Base-by-base conservation (phyloP, 805 yeast genomes). In the Monosporozyma aerobia region DNA sequence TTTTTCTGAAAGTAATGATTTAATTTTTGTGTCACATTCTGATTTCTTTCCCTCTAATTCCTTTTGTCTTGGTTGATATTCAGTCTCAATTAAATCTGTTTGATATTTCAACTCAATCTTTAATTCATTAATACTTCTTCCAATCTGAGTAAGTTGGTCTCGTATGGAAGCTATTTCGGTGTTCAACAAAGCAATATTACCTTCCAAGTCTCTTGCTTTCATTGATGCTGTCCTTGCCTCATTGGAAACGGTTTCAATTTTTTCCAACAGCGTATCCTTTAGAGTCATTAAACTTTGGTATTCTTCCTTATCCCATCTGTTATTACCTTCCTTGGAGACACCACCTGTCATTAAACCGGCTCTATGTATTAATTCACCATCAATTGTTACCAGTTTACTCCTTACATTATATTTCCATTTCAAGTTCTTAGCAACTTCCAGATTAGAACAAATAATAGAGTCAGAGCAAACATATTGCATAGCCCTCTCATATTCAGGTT, bases 341-440 rank as follows among this genome's bases (percentile, higher is more conserved):
- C 97, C 97, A 65, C 97, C 97, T 8, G 97, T 85, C 95, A 94
- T 88, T 39, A 90, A 74, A 6, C 96, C 96, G 4, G 92, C 83
- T 61, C 81, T 82, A 63, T 88, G 89, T 47, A 94, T 86, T 32
- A 90, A 73, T 0, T 92, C 80, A 1, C 99, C 99, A 49, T 88
- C 89, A 13, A 88, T 61, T 0, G 96, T 80, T 2, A 90, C 95
- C 48, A 86, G 70, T 65, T 87, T 89, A 43, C 80, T 81, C 48
- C 77, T 76, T 30, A 80, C 69, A 7, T 75, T 72, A 39, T 71
- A 69, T 19, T 75, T 74, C 92, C 96, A 88, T 63, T 87, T 82
- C 53, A 92, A 69, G 1, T 74, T 71, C 62, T 83, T 79, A 1
- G 98, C 98, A 29, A 78, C 67, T 2, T 75, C 77, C 57, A 90